A percentile compares a stretch with the other conserved stretches of the same genome.
phyloP scores from a whole-genome alignment of 2,329 filamentous ascomycete species.

The Ramichloridium luteum region DNA sequence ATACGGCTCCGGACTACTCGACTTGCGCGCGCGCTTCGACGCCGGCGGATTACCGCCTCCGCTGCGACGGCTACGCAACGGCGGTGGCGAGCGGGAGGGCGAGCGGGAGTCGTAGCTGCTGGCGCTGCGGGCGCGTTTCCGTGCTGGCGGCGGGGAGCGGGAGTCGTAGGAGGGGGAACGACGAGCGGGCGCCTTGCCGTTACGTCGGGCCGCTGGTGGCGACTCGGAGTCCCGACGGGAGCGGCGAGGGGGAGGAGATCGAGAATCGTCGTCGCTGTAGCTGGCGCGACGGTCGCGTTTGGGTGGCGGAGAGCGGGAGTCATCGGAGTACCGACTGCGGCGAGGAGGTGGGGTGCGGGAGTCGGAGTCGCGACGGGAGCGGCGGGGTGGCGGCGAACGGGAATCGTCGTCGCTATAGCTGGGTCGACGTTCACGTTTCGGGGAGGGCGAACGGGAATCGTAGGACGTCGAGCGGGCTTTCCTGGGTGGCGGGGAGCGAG shows the following conservation, averaged over 20 bases:
- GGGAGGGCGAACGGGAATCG: slow-evolving; percentile 22
- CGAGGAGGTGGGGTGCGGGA: slow-evolving; percentile 15
- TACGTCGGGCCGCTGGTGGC: slow-evolving; percentile 10
- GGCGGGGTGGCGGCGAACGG: slow-evolving; percentile 18
- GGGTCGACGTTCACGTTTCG: slow-evolving; percentile 8
- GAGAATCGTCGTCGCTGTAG: not conserved
- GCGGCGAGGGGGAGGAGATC: not conserved
- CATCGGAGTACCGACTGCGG: slow-evolving; percentile 5
- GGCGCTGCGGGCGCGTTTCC: slow-evolving; percentile 12
- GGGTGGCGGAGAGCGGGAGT: slow-evolving; percentile 10
- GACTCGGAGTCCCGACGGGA: slow-evolving; percentile 1
- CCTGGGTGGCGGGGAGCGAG: slow-evolving; percentile 17
- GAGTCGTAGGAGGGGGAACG: slow-evolving; percentile 9
- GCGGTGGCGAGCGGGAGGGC: slow-evolving; percentile 12
- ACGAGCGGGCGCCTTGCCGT: slow-evolving; percentile 6
- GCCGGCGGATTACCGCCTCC: no score
- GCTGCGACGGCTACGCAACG: slow-evolving; percentile 6
- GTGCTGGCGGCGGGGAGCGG: slow-evolving; percentile 12
- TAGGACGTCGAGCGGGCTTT: slow-evolving; percentile 8
- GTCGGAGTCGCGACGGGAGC: slow-evolving; percentile 15
- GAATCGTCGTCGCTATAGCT: slow-evolving; percentile 19
- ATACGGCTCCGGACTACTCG: slow-evolving; percentile 18
- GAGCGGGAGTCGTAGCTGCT: slow-evolving; percentile 17
- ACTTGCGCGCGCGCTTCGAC: slow-evolving; percentile 19
- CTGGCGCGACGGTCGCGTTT: slow-evolving; percentile 2